phyloP scores from a whole-genome alignment of 768 basidiomycete genomes.

The Chlorophyllum brunneum region DNA sequence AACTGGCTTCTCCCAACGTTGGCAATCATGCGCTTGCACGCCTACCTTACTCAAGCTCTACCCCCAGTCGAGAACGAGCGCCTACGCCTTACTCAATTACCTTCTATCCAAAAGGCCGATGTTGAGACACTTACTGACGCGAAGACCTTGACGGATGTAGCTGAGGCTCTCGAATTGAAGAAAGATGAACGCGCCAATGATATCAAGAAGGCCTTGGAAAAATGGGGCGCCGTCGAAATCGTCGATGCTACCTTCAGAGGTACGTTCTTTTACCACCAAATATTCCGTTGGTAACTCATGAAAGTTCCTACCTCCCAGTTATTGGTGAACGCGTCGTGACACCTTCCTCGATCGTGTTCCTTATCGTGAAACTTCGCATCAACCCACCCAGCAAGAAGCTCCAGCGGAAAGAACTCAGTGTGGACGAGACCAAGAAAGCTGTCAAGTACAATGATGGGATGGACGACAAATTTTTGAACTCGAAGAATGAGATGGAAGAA shows the following conservation, averaged over 20 bases:
- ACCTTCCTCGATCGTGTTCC: slow-evolving; percentile 83
- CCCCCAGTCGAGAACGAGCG: slow-evolving; percentile 47
- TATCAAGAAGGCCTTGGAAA: slow-evolving; percentile 60
- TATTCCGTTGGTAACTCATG: background rate
- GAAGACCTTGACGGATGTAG: slow-evolving; percentile 40
- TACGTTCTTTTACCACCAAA: slow-evolving; percentile 26
- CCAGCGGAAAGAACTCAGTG: slow-evolving; percentile 36
- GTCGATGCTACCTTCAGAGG: slow-evolving; percentile 86
- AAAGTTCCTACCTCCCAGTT: slow-evolving; percentile 40
- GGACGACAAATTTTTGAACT: slow-evolving; percentile 67
- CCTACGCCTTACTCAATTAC: slow-evolving; percentile 68
- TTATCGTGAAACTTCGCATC: slow-evolving; percentile 80
- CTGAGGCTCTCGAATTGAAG: slow-evolving; percentile 47
- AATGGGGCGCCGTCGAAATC: slow-evolving; percentile 75
- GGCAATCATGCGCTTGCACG: slow-evolving; percentile 76
- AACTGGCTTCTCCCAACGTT: slow-evolving; percentile 86
- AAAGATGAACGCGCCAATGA: slow-evolving; percentile 45
- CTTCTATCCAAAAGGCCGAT: slow-evolving; percentile 59
- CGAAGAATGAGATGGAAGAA: slow-evolving; percentile 62
- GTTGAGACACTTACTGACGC: slow-evolving; percentile 32
- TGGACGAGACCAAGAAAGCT: slow-evolving; percentile 44
- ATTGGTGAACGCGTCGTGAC: slow-evolving; percentile 87
- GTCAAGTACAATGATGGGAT: slow-evolving; percentile 51
- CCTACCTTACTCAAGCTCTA: slow-evolving; percentile 81
- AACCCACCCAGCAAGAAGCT: slow-evolving; percentile 43